These are phyloP conservation scores for Podila epicladia DNA, from an alignment of 192 early-diverging fungal species.

Conservation along the genomic window DNA sequence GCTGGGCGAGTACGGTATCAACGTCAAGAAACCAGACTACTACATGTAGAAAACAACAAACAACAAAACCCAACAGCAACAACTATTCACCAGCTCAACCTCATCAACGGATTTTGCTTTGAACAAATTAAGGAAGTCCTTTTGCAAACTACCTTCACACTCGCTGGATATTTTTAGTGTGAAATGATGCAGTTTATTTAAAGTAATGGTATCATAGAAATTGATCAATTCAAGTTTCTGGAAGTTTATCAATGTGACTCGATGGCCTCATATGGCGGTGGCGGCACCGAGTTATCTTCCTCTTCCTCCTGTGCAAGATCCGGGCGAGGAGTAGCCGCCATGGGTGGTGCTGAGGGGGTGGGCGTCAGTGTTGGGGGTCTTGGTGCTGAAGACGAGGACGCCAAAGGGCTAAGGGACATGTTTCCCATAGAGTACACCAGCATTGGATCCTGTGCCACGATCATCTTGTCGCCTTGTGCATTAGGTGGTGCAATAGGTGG, in stretches of 20 bases:
- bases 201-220: constrained; percentile 9
- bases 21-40: constrained; percentile 96
- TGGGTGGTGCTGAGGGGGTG: neutral
- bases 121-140: too few relatives aligned
- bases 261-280: constrained; percentile 26
- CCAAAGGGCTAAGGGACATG: neutral
- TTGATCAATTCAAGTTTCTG: too few relatives aligned
- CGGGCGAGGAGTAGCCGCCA: constrained; percentile 2
- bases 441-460: constrained; percentile 12
- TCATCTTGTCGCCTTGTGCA: neutral
- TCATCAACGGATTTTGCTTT: too few relatives aligned
- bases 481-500: constrained; percentile 2
- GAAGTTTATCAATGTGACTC: constrained; percentile 2
- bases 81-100: too few relatives aligned
- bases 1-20: constrained; percentile 92
- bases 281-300: constrained; percentile 7
- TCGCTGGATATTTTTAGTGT: too few relatives aligned
- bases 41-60: constrained; percentile 40
- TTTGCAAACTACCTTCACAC: too few relatives aligned
- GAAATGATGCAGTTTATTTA: neutral
- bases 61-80: too few relatives aligned
- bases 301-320: constrained; percentile 8
- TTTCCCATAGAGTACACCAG: constrained; percentile 14
- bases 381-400: neutral
- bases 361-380: neutral